phyloP scores from a whole-genome alignment of 1,284 basidiomycete species.

The Cutaneotrichosporon mucoides region DNA sequence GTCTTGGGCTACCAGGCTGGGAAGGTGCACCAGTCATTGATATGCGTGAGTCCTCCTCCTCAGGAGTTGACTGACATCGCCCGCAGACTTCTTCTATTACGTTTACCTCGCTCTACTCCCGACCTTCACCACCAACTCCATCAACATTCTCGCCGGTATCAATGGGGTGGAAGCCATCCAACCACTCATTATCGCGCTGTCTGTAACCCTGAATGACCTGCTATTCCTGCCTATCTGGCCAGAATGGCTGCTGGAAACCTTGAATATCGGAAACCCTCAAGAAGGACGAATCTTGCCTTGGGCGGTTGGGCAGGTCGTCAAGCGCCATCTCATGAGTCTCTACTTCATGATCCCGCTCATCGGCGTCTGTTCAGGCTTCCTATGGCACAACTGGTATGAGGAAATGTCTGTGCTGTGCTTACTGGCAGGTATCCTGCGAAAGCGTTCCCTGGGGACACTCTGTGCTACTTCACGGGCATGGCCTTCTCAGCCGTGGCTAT shows the following conservation, averaged over 20 bases:
- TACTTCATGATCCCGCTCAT: constrained; percentile 96
- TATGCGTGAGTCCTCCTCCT: constrained; percentile 60
- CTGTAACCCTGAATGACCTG: constrained; percentile 85
- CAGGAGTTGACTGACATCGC: too few species aligned
- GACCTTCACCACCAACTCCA: constrained; percentile 95
- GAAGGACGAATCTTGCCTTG: constrained; percentile 42
- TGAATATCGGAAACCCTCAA: constrained; percentile 59
- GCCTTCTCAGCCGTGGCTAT: constrained; percentile 94
- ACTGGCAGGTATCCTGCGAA: constrained; percentile 83
- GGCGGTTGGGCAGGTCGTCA: constrained; percentile 66
- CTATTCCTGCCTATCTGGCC: constrained; percentile 71
- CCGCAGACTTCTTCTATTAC: constrained; percentile 65
- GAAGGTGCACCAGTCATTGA: constrained; percentile 67
- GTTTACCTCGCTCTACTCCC: constrained; percentile 93
- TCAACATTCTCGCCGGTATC: constrained; percentile 98
- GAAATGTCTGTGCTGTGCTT: constrained; percentile 7
- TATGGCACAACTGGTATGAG: constrained; percentile 87
- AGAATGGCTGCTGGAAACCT: constrained; percentile 65
- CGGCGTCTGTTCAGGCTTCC: constrained; percentile 80
- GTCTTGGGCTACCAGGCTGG: constrained; percentile 26
- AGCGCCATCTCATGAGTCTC: constrained; percentile 87
- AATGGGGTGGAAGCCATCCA: constrained; percentile 95
- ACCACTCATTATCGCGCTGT: constrained; percentile 85
- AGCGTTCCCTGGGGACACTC: constrained; percentile 93
- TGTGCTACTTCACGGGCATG: constrained; percentile 98